Base-by-base conservation (phyloP, 2,329 filamentous ascomycete genomes). In the Pyricularia sp. region DNA sequence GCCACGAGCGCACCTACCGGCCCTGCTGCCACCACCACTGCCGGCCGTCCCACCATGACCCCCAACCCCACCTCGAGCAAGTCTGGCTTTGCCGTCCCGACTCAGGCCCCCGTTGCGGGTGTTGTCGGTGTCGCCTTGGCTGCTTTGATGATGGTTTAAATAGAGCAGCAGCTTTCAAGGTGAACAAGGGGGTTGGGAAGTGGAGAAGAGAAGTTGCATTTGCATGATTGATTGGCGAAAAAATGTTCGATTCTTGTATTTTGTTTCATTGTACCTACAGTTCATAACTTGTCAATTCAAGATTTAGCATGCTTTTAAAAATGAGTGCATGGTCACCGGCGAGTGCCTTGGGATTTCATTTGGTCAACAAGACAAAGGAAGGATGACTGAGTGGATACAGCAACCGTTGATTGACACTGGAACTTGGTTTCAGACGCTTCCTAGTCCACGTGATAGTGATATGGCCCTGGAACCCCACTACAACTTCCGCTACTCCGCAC, bases 91-190 rank as follows among this genome's bases (percentile, higher is more conserved):
- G 63, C 53, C 33, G 55, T 24, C 53, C 28, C 26, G 53, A 35
- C 59, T 7, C 53, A 60, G 33, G 63, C 63, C 10, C 55, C 63
- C n/a, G 63, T 64, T n/a, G 63, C 53, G 31, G 63, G 63, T 16
- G 19, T 60, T 12, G 13, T 64, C 31, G 62, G 62, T 31, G 40
- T 53, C 10, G 40, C 49, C 8, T 28, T 63, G 40, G 62, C 62
- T 26, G 62, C 62, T 10, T 19, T 53, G 62, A 44, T 63, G 62
- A 55, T 63, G 62, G 35, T 63, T 9, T 63, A 31, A 62, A 31
- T 8, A 3, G 31, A 33, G 31, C 31, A 5, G 55, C n/a, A 59
- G 12, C 12, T 13, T 7, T 3, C 24, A 10, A 4, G 55, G 55
- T 28, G 55, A 19, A 19, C 12, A 7, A 28, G 22, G 26, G 26